Conservation (phyloP, 805 yeast genomes). For the Starmerella etchellsii region DNA sequence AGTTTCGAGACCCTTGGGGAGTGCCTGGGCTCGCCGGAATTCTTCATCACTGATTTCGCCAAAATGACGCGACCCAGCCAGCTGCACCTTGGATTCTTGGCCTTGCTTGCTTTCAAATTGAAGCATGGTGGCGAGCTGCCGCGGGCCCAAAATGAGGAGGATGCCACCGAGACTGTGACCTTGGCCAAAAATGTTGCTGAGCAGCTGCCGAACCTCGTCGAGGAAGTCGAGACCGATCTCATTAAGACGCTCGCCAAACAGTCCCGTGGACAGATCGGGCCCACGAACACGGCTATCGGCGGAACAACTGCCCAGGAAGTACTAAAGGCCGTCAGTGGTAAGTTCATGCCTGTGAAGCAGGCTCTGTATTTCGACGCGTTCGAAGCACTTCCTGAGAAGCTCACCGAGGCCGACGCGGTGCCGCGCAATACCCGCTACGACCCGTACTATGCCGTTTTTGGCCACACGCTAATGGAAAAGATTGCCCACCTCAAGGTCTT, state of each 20-base stretch:
- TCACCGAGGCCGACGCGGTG: constrained; percentile 53
- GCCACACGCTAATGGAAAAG: constrained; percentile 57
- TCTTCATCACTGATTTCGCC: constrained; percentile 72
- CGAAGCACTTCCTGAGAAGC: constrained; percentile 54
- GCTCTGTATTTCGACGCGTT: constrained; percentile 86
- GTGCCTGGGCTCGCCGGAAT: constrained; percentile 70
- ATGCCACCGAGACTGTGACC: constrained; percentile 53
- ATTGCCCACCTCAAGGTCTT: constrained; percentile 71
- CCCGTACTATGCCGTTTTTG: constrained; percentile 90
- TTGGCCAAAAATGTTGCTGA: constrained; percentile 47
- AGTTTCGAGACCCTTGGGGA: constrained; percentile 50
- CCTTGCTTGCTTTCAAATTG: constrained; percentile 59
- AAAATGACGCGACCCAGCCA: constrained; percentile 87
- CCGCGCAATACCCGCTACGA: constrained; percentile 81
- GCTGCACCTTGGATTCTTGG: constrained; percentile 84
- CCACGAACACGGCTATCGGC: constrained; percentile 78
- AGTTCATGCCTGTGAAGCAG: constrained; percentile 87
- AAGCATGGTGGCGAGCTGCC: constrained; percentile 58
- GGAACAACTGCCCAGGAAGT: constrained; percentile 96
- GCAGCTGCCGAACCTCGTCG: constrained; percentile 45
- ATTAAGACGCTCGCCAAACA: constrained; percentile 67
- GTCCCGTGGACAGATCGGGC: constrained; percentile 86
- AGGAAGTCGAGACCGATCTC: constrained; percentile 49
- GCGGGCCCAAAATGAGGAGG: constrained; percentile 58
- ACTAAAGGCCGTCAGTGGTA: constrained; percentile 86